Conservation (phyloP, 2,329 filamentous ascomycete species). For the Pyrenophora teres region DNA sequence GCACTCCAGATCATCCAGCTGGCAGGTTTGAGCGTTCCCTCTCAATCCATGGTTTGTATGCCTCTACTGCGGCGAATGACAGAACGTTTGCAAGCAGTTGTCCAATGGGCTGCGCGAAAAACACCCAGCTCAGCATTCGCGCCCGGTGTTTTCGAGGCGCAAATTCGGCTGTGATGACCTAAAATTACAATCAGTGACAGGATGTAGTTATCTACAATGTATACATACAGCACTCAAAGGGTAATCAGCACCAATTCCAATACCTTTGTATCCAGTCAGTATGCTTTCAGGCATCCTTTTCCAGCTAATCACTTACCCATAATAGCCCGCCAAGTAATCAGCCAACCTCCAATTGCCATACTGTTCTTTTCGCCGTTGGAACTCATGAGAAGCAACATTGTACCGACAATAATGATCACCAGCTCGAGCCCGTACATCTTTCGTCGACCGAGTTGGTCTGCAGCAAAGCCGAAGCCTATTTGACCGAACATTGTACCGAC, state of each 20-base stretch:
- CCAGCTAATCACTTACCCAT: conserved; percentile 37
- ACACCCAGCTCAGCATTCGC: conserved; percentile 50
- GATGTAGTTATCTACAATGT: neutral
- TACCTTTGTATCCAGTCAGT: conserved; percentile 15
- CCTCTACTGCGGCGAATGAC: conserved; percentile 35
- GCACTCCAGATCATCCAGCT: conserved; percentile 26
- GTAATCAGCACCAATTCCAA: conserved; percentile 48
- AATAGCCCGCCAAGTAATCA: conserved; percentile 48
- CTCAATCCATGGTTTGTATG: conserved; percentile 33
- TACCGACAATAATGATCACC: conserved; percentile 49
- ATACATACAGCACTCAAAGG: conserved; percentile 41
- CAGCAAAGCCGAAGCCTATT: conserved; percentile 46
- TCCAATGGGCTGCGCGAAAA: conserved; percentile 51
- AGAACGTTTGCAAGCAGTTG: conserved; percentile 43
- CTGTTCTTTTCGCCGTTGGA: conserved; percentile 43
- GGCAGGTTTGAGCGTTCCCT: conserved; percentile 15
- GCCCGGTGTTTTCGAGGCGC: conserved; percentile 45
- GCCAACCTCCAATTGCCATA: conserved; percentile 47
- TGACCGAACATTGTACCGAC: conserved; percentile 48
- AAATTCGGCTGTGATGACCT: conserved; percentile 48
- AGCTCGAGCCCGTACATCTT: conserved; percentile 50
- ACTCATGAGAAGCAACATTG: conserved; percentile 47
- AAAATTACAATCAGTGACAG: neutral
- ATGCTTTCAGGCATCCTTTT: neutral
- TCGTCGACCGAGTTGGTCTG: conserved; percentile 45